Evolutionary conservation across 495 filamentous ascomycete genomes (phyloP).

Genomic region (Aspergillus nanangensis): DNA sequence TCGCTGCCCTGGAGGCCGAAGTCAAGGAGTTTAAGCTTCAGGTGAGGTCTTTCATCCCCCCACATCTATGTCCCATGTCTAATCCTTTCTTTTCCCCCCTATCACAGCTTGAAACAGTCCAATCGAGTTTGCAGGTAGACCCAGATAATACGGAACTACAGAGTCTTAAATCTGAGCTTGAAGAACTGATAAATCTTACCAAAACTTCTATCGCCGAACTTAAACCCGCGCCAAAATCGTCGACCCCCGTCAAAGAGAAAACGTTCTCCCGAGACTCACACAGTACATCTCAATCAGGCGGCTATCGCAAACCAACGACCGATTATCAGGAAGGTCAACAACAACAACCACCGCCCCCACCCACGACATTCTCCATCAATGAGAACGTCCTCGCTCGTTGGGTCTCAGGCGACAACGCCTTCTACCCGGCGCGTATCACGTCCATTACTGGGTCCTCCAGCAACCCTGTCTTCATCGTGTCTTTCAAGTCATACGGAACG

Average conservation of each 20-base stretch:
- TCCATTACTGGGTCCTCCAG: conserved; percentile 86
- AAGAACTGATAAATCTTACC: conserved; percentile 76
- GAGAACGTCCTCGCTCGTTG: conserved; percentile 87
- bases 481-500: conserved; percentile 80
- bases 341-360: conserved; percentile 1
- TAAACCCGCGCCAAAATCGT: conserved; percentile 41
- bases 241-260: conserved; percentile 53
- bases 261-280: conserved; percentile 74
- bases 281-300: conserved; percentile 58
- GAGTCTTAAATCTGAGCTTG: conserved; percentile 74
- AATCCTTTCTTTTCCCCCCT: conserved; percentile 2
- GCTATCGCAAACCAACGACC: conserved; percentile 35
- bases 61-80: not conserved
- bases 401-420: conserved; percentile 81
- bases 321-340: conserved; percentile 34
- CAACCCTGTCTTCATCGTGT: conserved; percentile 87
- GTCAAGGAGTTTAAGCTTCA: conserved; percentile 79
- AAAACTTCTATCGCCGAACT: conserved; percentile 77
- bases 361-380: conserved; percentile 72
- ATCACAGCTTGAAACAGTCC: conserved; percentile 83
- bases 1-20: conserved; percentile 65
- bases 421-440: conserved; percentile 90
- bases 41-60: conserved; percentile 39
- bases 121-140: conserved; percentile 72
- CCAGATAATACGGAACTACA: conserved; percentile 78